A percentile compares a stretch with the other conserved stretches of the same genome.
Conservation (phyloP, 2,329 filamentous ascomycete genomes). For the Penicillium thymicola region DNA sequence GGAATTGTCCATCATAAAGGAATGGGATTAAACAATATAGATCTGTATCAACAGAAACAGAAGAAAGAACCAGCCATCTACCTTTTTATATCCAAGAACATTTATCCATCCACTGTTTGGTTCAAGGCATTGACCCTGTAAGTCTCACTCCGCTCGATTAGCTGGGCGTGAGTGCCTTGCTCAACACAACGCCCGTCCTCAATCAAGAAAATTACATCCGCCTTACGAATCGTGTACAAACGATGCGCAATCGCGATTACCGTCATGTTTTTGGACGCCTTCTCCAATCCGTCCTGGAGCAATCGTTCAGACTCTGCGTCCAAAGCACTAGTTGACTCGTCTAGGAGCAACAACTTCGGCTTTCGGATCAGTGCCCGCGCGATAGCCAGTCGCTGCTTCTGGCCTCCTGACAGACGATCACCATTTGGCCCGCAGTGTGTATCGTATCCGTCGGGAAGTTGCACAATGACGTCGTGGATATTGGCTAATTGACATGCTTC, state of each 20-base stretch:
- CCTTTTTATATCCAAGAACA: not conserved
- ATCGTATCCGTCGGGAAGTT: constrained; percentile 58
- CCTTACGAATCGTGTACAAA: constrained; percentile 57
- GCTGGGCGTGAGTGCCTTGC: constrained; percentile 58
- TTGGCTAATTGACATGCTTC: constrained; percentile 65
- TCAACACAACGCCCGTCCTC: constrained; percentile 63
- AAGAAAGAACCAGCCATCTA: not conserved
- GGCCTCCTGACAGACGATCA: constrained; percentile 51
- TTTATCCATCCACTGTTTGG: constrained; percentile 24
- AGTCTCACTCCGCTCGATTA: constrained; percentile 45
- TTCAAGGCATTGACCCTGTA: constrained; percentile 39
- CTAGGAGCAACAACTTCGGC: constrained; percentile 54
- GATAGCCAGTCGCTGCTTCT: constrained; percentile 57
- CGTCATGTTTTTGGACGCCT: constrained; percentile 29
- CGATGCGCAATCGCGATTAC: constrained; percentile 41
- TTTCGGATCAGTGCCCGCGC: constrained; percentile 54
- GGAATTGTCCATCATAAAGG: not conserved
- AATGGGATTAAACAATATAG: not conserved
- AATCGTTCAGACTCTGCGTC: constrained; percentile 52
- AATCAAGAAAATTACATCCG: constrained; percentile 73
- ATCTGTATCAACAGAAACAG: not conserved
- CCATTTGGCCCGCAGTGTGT: constrained; percentile 53
- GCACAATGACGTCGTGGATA: constrained; percentile 64
- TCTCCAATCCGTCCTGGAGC: constrained; percentile 41
- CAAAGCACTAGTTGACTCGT: constrained; percentile 58